Evolutionary conservation across 179 eudicot species (phyloP), one percentile per base, ranked within the genome.

Genomic region (Monotropa hypopitys): DNA sequence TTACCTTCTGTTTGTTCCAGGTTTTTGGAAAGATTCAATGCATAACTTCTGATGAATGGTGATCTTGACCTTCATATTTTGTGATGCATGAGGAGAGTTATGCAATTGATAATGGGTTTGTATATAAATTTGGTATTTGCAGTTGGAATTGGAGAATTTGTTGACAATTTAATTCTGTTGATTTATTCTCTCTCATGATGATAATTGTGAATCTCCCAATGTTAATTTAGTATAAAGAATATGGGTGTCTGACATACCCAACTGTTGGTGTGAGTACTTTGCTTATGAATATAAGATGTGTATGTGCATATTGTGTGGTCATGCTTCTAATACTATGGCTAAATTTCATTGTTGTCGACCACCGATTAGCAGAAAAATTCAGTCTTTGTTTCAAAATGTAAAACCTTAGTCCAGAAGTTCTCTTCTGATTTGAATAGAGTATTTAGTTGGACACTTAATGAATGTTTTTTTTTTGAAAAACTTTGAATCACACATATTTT

Each of bases 1-100:
- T 66, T 76, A 50, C 49, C 50, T 50, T 76, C 28, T 67, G 63
- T 26, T n/a, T 77, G 35, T 49, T 67, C 79, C 51, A 66, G 79
- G 79, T 51, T 20, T 26, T 50, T 46, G 74, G 38, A 51, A 67
- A 51, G 12, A 23, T 33, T 46, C 77, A 20, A 10, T 42, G 38
- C 23, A 74, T 23, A 50, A 8, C 42, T 9, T 62, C 45, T n/a
- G 12, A 23, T 65, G 57, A 46, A 33, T 68, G 23, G 57, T 40
- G 38, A n/a, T 50, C 63, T 33, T 47, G 47, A n/a, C 10, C n/a
- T 77, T 77, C n/a, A 65, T 53, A 56, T 63, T 76, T 46, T 46
- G 47, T 35, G 72, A 32, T 63, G 45, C 32, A 66, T 12, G 33
- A 35, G 38, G 74, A 40, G 67, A 16, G 33, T 26, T 77, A 12